Evolutionary conservation across 768 basidiomycete species (phyloP), one percentile per base, ranked within the genome.

Genomic region (Auriscalpium microsporum): DNA sequence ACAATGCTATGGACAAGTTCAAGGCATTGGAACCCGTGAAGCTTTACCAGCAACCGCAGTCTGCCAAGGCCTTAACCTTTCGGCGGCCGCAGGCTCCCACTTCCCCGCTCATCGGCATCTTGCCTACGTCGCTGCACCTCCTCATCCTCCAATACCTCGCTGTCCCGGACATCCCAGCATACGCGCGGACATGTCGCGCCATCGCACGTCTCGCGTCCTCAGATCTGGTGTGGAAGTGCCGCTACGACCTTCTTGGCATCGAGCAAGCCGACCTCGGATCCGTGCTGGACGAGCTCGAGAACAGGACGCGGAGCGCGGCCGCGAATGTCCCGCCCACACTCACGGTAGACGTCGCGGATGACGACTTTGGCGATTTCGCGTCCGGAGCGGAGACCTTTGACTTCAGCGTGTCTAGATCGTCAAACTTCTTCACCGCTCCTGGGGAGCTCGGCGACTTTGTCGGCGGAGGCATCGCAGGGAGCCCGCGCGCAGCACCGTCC

Each of bases 321-420:
- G 66, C 70, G 13, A 71, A 75, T 14, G 78, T 76, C 10, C 83
- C 86, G 16, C 80, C 87, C 1, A 82, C 80, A 1, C 78, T 86
- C 33, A 63, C 77, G 10, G 81, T 84, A 14, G 72, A 78, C 52
- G 81, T 82, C 40, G 68, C 73, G 44, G 87, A 91, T 57, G 90
- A 94, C 62, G 91, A 92, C 23, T 95, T 95, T 70, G 94, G 92
- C 4, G 92, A 94, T 65, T 91, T 93, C 65, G 79, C 86, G 76
- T 78, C 65, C 37, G 44, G 51, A 56, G 42, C 56, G 23, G 63
- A 59, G 49, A 23, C 56, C 4, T 49, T 61, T 45, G 45, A 58
- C 48, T 52, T 50, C 28, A 40, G 28, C 14, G 36, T 54, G 28
- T 37, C 46, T 4, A 37, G 38, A 10, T n/a, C 58, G 14, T 33